phyloP scores from a whole-genome alignment of 1,284 basidiomycete species.

The Leccinum olivaceoglutinosum region DNA sequence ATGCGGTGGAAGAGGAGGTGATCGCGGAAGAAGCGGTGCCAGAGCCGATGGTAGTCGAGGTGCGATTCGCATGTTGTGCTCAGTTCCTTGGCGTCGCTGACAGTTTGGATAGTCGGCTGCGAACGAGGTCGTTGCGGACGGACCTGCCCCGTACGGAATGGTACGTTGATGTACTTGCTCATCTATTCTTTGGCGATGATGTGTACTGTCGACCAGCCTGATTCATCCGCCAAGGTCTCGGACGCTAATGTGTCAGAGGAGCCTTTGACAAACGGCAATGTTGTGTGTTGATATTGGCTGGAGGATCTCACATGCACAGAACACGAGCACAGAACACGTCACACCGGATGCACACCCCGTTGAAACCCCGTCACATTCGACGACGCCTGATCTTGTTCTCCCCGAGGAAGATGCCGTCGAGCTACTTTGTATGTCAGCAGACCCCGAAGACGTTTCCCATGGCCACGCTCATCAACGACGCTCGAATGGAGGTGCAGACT shows the following conservation, averaged over 20 bases:
- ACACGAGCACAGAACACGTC: neutral
- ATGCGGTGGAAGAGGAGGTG: too few relatives aligned
- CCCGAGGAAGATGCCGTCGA: slow-evolving; percentile 9
- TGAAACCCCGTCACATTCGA: neutral
- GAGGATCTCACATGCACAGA: slow-evolving; percentile 4
- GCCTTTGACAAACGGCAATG: neutral
- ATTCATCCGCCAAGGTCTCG: neutral
- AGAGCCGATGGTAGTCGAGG: too few relatives aligned
- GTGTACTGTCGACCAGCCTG: too few relatives aligned
- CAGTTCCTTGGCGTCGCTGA: too few relatives aligned
- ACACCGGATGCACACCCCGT: neutral
- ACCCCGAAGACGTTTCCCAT: neutral
- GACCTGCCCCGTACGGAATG: too few relatives aligned
- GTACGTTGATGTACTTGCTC: neutral
- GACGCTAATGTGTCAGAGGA: neutral
- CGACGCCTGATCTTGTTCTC: slow-evolving; percentile 19
- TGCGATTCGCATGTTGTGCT: too few relatives aligned
- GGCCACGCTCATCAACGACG: neutral
- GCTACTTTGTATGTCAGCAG: neutral
- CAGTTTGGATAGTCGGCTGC: too few relatives aligned
- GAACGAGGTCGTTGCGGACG: too few relatives aligned
- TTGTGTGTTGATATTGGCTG: too few relatives aligned
- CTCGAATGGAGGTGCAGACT: slow-evolving; percentile 9
- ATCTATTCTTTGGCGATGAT: neutral
- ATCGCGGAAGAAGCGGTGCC: too few relatives aligned